Evolutionary conservation across 2,329 filamentous ascomycete species (phyloP).

Genomic region (Talaromyces funiculosus): DNA sequence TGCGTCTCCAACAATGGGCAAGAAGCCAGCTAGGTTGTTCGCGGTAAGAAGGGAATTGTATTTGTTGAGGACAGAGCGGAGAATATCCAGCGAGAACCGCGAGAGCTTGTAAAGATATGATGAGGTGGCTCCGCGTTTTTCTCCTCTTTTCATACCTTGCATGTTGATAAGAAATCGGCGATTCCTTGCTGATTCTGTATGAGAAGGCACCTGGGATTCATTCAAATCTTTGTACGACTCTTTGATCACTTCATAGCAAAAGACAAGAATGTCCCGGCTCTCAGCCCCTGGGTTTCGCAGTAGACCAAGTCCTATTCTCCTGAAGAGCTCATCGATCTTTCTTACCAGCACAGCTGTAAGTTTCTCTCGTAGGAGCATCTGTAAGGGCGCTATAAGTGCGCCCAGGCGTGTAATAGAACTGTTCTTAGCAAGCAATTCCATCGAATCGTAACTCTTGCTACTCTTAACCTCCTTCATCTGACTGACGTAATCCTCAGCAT

Average conservation of each 20-base stretch:
- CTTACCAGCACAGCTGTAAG: constrained; percentile 75
- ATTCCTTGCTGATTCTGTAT: constrained; percentile 20
- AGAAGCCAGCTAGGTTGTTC: constrained; percentile 73
- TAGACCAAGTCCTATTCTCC: constrained; percentile 75
- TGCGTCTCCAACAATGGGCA: constrained; percentile 83
- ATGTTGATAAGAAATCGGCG: constrained; percentile 69
- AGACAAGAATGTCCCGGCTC: constrained; percentile 77
- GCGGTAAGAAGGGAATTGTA: constrained; percentile 74
- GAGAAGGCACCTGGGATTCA: background rate
- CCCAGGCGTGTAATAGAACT: constrained; percentile 69
- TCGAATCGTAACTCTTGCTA: constrained; percentile 96
- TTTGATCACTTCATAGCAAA: constrained; percentile 91
- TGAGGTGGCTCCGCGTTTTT: constrained; percentile 64
- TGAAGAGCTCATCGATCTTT: constrained; percentile 85
- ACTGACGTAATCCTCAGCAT: constrained; percentile 89
- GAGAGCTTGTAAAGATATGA: constrained; percentile 83
- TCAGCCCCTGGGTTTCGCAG: constrained; percentile 73
- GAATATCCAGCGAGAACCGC: constrained; percentile 79
- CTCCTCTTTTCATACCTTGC: constrained; percentile 68
- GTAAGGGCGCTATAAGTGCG: constrained; percentile 71
- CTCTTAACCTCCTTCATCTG: constrained; percentile 98
- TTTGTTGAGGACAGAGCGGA: constrained; percentile 80
- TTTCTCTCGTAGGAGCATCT: constrained; percentile 73
- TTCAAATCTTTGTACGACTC: constrained; percentile 64
- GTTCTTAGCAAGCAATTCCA: constrained; percentile 83